Base-by-base conservation (phyloP, 208 protist species). In the Acanthamoeba polyphaga region DNA sequence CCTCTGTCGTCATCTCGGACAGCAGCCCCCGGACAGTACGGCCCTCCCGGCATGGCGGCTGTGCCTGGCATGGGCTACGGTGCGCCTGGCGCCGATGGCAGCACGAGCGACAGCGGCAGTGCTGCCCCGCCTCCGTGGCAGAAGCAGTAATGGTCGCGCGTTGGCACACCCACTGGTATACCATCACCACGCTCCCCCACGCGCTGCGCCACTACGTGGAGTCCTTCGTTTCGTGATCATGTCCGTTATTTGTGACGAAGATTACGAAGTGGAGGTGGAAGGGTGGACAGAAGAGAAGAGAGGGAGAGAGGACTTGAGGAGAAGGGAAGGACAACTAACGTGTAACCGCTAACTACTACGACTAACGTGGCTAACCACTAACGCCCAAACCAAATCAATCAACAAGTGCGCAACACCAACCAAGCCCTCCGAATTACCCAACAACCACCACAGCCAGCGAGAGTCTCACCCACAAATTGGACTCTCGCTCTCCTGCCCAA, bases 81-180 rank as follows among this genome's bases (percentile, higher is more conserved):
- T 49, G 55, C 62, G 7, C 49, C 51, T 13, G 87, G 58, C 46
- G 58, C 27, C 7, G 29, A 49, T 32, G 58, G 29, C 64, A 32
- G 87, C n/a, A 19, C 34, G 29, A n/a, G 87, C 15, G 32, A 74
- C 60, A 29, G 38, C 43, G 58, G 70, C 70, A 46, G 70, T 13
- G 32, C n/a, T 8, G 70, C 62, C 72, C 55, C 87, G 55, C 53
- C 82, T 27, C 87, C 55, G 24, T 74, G 64, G 62, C 80, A 92
- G 62, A 15, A 68, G 87, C 24, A 49, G 13, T 38, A 55, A 49
- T 24, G 19, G 13, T 27, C 60, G 6, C 38, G 43, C 38, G 15
- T n/a, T 32, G 32, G 8, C 6, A 8, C 13, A 3, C 70, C 24
- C 32, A 38, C 17, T 55, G 55, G 34, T 74, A 76, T 92, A 49